A percentile compares a stretch with the other conserved stretches of the same genome.
Evolutionary conservation across 2,329 filamentous ascomycete genomes (phyloP).

Genomic region (Ascochyta fabae): DNA sequence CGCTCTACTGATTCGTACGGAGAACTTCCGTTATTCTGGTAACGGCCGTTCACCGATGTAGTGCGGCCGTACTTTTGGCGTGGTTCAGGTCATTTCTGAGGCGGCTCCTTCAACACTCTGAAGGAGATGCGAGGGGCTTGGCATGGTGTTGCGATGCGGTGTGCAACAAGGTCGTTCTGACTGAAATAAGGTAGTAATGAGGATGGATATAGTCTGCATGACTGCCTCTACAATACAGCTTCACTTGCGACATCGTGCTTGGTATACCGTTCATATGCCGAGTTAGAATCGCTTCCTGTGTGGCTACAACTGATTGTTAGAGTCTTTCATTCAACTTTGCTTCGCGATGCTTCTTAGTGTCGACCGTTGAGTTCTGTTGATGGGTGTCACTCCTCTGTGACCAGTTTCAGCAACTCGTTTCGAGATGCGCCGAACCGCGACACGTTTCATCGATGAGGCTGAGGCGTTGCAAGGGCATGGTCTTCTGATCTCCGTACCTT

Average conservation of each 20-base stretch:
- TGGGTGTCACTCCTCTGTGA: conserved; percentile 7
- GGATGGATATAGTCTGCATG: not conserved
- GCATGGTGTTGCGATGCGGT: conserved; percentile 5
- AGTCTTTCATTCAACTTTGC: not conserved
- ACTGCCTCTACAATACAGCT: no score
- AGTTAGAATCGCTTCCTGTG: not conserved
- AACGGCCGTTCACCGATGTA: not conserved
- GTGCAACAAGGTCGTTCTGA: not conserved
- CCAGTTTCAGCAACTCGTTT: conserved; percentile 26
- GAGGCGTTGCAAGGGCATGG: conserved; percentile 11
- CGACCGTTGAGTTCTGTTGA: not conserved
- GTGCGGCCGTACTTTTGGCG: not conserved
- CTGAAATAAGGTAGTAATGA: not conserved
- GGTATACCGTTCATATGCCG: not conserved
- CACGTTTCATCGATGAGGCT: conserved; percentile 24
- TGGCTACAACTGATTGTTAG: not conserved
- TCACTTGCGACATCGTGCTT: not conserved
- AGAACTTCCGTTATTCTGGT: not conserved
- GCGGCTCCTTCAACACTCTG: conserved; percentile 2
- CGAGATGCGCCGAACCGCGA: conserved; percentile 8
- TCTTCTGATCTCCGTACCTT: conserved; percentile 6
- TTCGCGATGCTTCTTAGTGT: not conserved
- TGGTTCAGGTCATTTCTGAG: conserved; percentile 2
- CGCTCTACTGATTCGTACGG: conserved; percentile 1
- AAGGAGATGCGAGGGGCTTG: conserved; percentile 12